These are phyloP conservation scores for Arabidopsis arenosa DNA, from an alignment of 345 rosid genomes.

Conservation along the genomic window DNA sequence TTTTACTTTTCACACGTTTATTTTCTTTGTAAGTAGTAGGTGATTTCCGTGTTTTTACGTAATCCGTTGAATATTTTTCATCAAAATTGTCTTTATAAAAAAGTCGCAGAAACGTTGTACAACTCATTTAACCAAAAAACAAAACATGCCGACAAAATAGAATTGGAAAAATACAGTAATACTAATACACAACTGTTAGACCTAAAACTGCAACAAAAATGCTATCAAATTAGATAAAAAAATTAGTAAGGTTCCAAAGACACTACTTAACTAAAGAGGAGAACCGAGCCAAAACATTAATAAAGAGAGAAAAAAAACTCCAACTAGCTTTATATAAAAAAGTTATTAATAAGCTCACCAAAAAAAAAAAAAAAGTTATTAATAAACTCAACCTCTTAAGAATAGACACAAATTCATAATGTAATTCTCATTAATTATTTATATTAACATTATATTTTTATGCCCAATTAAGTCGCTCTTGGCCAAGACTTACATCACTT, in stretches of 20 bases:
- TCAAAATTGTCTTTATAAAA: background rate
- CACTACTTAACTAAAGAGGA: background rate
- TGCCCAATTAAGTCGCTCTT: slow-evolving; percentile 5
- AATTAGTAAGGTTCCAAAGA: background rate
- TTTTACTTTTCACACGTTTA: background rate
- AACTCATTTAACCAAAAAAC: background rate
- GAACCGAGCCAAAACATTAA: background rate
- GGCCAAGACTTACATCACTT: slow-evolving; percentile 21
- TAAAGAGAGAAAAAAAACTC: background rate
- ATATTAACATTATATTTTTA: too few relatives aligned
- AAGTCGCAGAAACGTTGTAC: background rate
- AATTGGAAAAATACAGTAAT: background rate
- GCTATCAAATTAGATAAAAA: background rate
- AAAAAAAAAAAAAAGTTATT: background rate
- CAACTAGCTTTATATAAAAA: background rate
- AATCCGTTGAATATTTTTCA: slow-evolving; percentile 12
- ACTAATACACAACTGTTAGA: too few relatives aligned
- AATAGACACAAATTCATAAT: background rate
- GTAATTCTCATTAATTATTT: background rate
- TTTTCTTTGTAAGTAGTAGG: slow-evolving; percentile 16
- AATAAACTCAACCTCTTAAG: background rate
- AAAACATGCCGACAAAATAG: too few relatives aligned
- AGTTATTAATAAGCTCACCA: too few relatives aligned
- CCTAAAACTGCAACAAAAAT: background rate
- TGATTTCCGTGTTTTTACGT: slow-evolving; percentile 33